Conservation (phyloP, 768 basidiomycete genomes). For the Pleurotus tuber-regium region DNA sequence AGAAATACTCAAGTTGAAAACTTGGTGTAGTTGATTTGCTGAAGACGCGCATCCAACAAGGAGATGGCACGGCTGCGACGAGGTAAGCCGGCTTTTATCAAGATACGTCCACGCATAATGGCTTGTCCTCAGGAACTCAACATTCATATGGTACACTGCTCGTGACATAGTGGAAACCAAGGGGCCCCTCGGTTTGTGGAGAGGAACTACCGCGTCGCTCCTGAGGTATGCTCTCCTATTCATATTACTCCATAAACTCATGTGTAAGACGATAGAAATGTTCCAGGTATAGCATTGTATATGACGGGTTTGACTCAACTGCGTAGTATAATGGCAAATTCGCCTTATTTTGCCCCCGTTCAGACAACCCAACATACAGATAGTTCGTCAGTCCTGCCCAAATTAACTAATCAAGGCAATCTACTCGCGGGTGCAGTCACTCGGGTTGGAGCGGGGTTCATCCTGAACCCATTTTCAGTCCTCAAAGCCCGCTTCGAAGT, state of each 20-base stretch:
- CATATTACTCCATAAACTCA: too few relatives aligned
- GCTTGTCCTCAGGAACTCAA: conserved; percentile 26
- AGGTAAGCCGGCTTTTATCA: conserved; percentile 27
- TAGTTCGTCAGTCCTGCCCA: conserved; percentile 60
- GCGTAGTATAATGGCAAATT: conserved; percentile 70
- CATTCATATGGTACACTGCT: conserved; percentile 47
- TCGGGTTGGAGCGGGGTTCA: conserved; percentile 75
- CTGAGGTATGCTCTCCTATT: conserved; percentile 60
- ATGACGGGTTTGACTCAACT: conserved; percentile 84
- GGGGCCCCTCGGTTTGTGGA: conserved; percentile 79
- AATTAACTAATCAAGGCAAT: conserved; percentile 76
- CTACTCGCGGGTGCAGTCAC: conserved; percentile 82
- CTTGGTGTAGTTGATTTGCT: conserved; percentile 69
- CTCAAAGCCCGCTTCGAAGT: conserved; percentile 94
- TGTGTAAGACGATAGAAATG: conserved; percentile 58
- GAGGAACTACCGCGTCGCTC: conserved; percentile 82
- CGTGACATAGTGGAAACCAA: conserved; percentile 57
- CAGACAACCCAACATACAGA: conserved; percentile 19
- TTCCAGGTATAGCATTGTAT: conserved; percentile 92
- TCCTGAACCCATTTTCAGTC: conserved; percentile 88
- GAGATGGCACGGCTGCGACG: conserved; percentile 43
- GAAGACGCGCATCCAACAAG: conserved; percentile 91
- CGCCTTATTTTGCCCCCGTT: conserved; percentile 60
- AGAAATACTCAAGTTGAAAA: neutral
- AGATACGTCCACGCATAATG: neutral